Percentiles rank a stretch among this genome's conserved stretches.
phyloP scores from a whole-genome alignment of 176 grass and related monocot genomes.

The Pontederia paniculata region DNA sequence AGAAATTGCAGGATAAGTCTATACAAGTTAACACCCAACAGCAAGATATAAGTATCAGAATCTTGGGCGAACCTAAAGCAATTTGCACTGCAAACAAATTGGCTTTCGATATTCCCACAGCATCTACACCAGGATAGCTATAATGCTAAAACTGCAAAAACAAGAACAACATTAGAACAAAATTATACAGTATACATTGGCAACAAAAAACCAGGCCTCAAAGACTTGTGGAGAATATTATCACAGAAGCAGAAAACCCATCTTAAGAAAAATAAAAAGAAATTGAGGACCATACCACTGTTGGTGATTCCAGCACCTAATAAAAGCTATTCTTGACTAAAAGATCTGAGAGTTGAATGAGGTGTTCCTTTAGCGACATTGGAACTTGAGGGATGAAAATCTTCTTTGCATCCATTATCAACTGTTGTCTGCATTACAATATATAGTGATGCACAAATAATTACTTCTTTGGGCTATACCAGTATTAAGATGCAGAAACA shows the following conservation, averaged over 20 bases:
- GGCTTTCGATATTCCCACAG: background rate
- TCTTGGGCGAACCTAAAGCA: slow-evolving; percentile 8
- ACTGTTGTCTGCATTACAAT: slow-evolving; percentile 42
- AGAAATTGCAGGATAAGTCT: background rate
- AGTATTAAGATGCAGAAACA: background rate
- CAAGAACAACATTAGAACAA: background rate
- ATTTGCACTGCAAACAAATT: background rate
- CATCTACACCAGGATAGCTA: slow-evolving; percentile 9
- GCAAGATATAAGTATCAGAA: background rate
- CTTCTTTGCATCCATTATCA: slow-evolving; percentile 46
- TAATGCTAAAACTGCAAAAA: background rate
- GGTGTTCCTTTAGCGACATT: slow-evolving; percentile 31
- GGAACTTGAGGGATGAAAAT: slow-evolving; percentile 59
- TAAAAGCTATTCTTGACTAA: slow-evolving; percentile 38
- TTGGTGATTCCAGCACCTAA: slow-evolving; percentile 14
- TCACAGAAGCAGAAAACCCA: no score
- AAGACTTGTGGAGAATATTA: no score
- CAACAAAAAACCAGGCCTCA: background rate
- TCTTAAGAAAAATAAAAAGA: background rate
- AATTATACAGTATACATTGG: background rate
- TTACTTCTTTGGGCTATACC: background rate
- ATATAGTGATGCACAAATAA: background rate
- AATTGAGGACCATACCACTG: background rate
- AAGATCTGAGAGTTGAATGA: slow-evolving; percentile 42
- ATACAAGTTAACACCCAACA: background rate